Base-by-base conservation (phyloP, 2,329 filamentous ascomycete species). In the Colletotrichum costaricense region DNA sequence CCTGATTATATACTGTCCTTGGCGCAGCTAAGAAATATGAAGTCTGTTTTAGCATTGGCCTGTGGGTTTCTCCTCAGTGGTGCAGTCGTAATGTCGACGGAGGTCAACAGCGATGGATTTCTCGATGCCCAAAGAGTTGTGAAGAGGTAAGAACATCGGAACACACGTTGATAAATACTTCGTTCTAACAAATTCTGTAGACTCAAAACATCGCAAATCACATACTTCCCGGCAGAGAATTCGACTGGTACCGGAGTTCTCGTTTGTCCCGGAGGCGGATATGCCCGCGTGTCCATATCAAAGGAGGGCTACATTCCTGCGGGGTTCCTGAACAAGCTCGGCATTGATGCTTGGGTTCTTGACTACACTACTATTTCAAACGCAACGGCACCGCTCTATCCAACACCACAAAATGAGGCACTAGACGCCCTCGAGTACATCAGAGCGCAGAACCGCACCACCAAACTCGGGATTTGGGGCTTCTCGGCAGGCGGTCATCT, bases 401-500 rank as follows among this genome's bases (percentile, higher is more conserved):
- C 76, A 22, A 60, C 30, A 11, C 76, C 76, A 4, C 63, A 72
- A 33, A 38, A 69, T 14, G 74, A 78, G 62, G 76, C 75, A 24
- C 66, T 77, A 5, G 73, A 69, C 12, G 72, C 76, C 2, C 66
- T 78, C 22, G n/a, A 58, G 24, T 62, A 74, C 49, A 76, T 78
- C 67, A 72, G 76, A 49, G 26, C 11, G 16, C 74, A 74, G 67
- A 72, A 73, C 33, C 63, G 70, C 11, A 65, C 70, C 33, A 42
- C 54, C 33, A 78, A 76, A 59, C 76, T 77, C 14, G 76, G 76
- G 35, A 75, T 78, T 59, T 78, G 76, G 76, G 76, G 76, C 16
- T 78, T 75, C 69, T 78, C 76, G 35, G 76, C 76, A 6, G 76
- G 76, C 26, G 76, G 75, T n/a, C 76, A 78, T 63, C 74, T 78